A percentile compares a stretch with the other conserved stretches of the same genome.
Conservation (phyloP, 2,329 filamentous ascomycete genomes). For the Magnaporthiopsis rhizophila region DNA sequence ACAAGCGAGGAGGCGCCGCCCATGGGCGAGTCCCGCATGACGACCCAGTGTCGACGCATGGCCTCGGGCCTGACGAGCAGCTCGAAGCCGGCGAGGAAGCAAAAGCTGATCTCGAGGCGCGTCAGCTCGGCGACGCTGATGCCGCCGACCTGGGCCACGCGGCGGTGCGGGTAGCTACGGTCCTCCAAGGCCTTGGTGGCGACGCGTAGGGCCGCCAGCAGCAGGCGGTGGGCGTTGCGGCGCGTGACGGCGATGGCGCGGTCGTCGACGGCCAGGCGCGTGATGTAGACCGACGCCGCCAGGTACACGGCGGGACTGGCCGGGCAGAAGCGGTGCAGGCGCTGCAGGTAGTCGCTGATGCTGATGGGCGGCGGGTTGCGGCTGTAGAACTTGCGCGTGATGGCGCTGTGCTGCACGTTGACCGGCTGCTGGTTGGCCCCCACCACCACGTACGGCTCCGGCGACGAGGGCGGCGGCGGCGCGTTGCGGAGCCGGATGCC, state of each 20-base stretch:
- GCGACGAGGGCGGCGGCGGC: constrained; percentile 18
- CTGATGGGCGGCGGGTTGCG: constrained; percentile 78
- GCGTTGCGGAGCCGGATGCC: constrained; percentile 41
- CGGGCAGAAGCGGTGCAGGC: constrained; percentile 84
- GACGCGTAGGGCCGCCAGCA: constrained; percentile 76
- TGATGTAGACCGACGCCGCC: constrained; percentile 79
- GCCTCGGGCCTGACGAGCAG: constrained; percentile 54
- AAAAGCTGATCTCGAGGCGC: constrained; percentile 81
- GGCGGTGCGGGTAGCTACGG: constrained; percentile 74
- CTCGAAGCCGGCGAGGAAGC: constrained; percentile 79
- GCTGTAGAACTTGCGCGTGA: constrained; percentile 89
- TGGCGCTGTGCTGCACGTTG: constrained; percentile 71
- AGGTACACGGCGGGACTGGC: constrained; percentile 93
- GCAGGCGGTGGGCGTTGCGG: constrained; percentile 77
- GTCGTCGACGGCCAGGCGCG: constrained; percentile 70
- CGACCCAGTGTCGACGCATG: constrained; percentile 58
- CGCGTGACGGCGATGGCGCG: constrained; percentile 71
- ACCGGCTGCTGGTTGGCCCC: constrained; percentile 66
- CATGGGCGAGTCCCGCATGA: constrained; percentile 33
- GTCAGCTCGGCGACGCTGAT: constrained; percentile 76
- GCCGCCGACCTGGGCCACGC: constrained; percentile 81
- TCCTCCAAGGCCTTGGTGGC: constrained; percentile 96
- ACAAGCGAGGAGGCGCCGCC: constrained; percentile 9
- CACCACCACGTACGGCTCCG: constrained; percentile 51
- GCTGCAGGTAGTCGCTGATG: constrained; percentile 74